Evolutionary conservation across 257 asterid species (phyloP).

Genomic region (Capsicum chinense): DNA sequence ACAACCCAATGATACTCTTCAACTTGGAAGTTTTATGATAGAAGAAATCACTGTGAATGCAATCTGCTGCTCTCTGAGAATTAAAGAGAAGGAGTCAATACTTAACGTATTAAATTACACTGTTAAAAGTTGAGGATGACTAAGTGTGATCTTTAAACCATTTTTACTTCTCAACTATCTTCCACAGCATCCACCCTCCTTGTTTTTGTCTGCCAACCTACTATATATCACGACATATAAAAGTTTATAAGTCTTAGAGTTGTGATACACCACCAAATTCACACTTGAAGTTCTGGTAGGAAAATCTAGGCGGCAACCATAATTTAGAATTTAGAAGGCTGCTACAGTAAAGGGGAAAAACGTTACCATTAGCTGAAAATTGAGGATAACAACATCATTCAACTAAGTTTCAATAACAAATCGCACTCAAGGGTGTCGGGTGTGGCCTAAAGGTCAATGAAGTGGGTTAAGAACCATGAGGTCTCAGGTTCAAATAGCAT

Average conservation of each 20-base stretch:
- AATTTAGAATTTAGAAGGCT: background rate
- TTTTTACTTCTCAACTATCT: background rate
- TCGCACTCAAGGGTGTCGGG: background rate
- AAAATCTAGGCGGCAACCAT: background rate
- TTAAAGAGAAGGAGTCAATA: background rate
- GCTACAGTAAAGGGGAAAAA: background rate
- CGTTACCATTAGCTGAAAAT: background rate
- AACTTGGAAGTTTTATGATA: background rate
- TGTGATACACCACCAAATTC: slow-evolving; percentile 22
- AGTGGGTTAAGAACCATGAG: too few relatives aligned
- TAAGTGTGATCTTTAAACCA: background rate
- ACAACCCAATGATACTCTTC: background rate
- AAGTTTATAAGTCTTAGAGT: background rate
- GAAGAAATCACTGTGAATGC: background rate
- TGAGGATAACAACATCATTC: background rate
- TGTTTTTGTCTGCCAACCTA: background rate
- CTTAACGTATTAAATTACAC: slow-evolving; percentile 1
- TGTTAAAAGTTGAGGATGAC: background rate
- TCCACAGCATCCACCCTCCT: background rate
- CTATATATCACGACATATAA: slow-evolving; percentile 4
- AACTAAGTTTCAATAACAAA: background rate
- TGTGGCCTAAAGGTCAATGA: too few relatives aligned
- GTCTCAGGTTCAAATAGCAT: too few relatives aligned
- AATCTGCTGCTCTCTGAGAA: background rate
- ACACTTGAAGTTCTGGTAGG: background rate